Evolutionary conservation across 2,329 filamentous ascomycete species (phyloP).

Genomic region (Cytospora piceicola): DNA sequence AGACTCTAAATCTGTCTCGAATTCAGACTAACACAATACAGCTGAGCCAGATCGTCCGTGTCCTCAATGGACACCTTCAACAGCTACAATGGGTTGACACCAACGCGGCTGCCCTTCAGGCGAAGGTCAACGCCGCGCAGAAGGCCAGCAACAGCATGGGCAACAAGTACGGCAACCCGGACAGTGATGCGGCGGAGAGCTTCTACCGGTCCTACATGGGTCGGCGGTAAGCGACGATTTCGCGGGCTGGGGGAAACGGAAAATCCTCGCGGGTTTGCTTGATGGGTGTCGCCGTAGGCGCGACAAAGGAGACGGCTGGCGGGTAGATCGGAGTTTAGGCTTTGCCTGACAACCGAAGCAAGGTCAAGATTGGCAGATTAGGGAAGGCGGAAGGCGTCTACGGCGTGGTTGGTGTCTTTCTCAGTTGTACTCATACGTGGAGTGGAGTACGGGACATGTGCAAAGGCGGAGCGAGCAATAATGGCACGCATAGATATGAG

Average conservation of each 20-base stretch:
- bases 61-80: conserved; percentile 89
- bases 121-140: conserved; percentile 81
- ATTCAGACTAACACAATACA: conserved; percentile 46
- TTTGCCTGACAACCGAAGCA: neutral
- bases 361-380: neutral
- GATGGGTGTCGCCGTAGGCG: neutral
- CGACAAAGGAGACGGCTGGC: neutral
- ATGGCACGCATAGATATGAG: conserved; percentile 16
- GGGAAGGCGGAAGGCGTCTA: neutral
- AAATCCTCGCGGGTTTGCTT: neutral
- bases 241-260: neutral
- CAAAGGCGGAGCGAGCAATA: neutral
- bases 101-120: conserved; percentile 78
- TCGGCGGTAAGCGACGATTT: conserved; percentile 55
- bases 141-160: conserved; percentile 71
- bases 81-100: conserved; percentile 94
- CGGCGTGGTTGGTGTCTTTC: neutral
- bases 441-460: neutral
- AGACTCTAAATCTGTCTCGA: neutral
- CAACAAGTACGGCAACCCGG: conserved; percentile 60
- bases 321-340: neutral
- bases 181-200: conserved; percentile 78
- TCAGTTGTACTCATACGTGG: neutral
- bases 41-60: conserved; percentile 92
- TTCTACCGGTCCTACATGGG: conserved; percentile 91